Conservation (phyloP, 2,329 filamentous ascomycete species). For the Neonectria sp. region DNA sequence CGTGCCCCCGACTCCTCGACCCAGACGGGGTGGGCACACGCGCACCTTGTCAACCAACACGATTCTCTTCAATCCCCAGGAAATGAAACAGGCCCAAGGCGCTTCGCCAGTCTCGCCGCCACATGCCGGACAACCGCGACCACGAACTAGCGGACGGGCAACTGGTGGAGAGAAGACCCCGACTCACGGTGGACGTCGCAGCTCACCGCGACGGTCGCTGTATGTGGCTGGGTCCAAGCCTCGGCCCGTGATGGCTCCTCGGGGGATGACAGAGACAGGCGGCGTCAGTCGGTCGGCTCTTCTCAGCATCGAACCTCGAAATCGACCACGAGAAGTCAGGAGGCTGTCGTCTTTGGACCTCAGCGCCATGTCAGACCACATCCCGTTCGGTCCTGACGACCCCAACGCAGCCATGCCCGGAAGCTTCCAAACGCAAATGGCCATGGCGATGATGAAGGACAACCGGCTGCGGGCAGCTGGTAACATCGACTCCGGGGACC, state of each 20-base stretch:
- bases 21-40: conserved; percentile 68
- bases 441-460: conserved; percentile 75
- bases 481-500: conserved; percentile 59
- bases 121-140: conserved; percentile 49
- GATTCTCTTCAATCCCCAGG: conserved; percentile 84
- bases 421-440: conserved; percentile 87
- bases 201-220: conserved; percentile 63
- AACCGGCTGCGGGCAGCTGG: conserved; percentile 65
- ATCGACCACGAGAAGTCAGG: conserved; percentile 56
- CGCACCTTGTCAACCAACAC: conserved; percentile 87
- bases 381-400: conserved; percentile 69
- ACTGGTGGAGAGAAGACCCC: conserved; percentile 55
- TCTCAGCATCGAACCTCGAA: conserved; percentile 64
- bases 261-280: conserved; percentile 53
- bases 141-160: conserved; percentile 55
- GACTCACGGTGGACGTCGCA: conserved; percentile 51
- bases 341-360: conserved; percentile 77
- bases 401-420: conserved; percentile 77
- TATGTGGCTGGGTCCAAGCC: conserved; percentile 66
- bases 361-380: conserved; percentile 81
- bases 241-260: conserved; percentile 68
- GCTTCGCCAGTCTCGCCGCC: conserved; percentile 62
- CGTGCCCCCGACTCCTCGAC: conserved; percentile 51
- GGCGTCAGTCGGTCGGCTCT: conserved; percentile 62
- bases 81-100: conserved; percentile 54